Evolutionary conservation across 441 rosid species (phyloP).

Genomic region (Croton setiger): DNA sequence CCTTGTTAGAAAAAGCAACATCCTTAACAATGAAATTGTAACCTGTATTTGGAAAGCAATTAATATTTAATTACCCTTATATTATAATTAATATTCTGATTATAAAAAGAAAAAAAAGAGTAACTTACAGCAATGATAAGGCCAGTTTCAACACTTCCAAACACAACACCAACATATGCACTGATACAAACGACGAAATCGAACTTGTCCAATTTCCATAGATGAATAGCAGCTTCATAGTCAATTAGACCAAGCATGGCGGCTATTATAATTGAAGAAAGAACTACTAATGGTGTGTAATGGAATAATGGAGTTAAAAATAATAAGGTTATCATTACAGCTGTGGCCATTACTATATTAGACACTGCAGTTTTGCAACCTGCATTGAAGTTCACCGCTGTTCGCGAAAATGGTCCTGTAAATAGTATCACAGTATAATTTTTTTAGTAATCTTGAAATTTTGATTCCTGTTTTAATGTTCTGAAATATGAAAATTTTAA

Average conservation of each 20-base stretch:
- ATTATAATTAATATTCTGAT: neutral
- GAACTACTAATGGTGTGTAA: slow-evolving; percentile 86
- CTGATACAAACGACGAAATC: slow-evolving; percentile 73
- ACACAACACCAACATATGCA: slow-evolving; percentile 74
- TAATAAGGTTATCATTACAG: slow-evolving; percentile 69
- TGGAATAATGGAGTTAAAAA: slow-evolving; percentile 76
- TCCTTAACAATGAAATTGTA: slow-evolving; percentile 58
- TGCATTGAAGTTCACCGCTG: slow-evolving; percentile 91
- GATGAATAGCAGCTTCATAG: slow-evolving; percentile 71
- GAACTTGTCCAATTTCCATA: slow-evolving; percentile 82
- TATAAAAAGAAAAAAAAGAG: neutral
- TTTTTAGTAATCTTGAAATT: no score
- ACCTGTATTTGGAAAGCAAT: slow-evolving; percentile 40
- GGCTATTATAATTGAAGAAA: slow-evolving; percentile 69
- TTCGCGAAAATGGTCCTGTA: slow-evolving; percentile 84
- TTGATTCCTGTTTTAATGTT: neutral
- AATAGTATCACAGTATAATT: neutral
- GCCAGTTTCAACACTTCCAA: slow-evolving; percentile 71
- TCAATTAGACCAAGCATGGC: slow-evolving; percentile 95
- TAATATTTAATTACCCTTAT: no score
- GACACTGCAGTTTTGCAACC: slow-evolving; percentile 90
- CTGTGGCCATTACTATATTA: slow-evolving; percentile 77
- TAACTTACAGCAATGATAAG: slow-evolving; percentile 60
- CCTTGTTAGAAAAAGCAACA: slow-evolving; percentile 66
- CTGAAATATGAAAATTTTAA: neutral